Evolutionary conservation across 148 eudicot genomes (phyloP).

Genomic region (Simmondsia chinensis): DNA sequence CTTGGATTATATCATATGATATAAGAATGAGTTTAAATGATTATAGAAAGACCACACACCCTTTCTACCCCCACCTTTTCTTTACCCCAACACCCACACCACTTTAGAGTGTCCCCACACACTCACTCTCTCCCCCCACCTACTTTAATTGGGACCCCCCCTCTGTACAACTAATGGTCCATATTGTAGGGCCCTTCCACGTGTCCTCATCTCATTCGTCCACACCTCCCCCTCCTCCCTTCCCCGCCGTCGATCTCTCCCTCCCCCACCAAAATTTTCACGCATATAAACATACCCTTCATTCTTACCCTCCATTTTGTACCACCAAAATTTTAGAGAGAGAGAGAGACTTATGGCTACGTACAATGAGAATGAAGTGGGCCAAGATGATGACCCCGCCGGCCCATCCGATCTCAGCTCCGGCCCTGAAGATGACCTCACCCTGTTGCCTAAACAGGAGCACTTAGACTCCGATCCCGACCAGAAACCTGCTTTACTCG

Average conservation of each 20-base stretch:
- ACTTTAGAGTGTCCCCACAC: no score
- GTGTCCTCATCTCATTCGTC: not conserved
- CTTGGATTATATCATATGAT: no score
- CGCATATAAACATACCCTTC: conserved; percentile 4
- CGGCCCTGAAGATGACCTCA: conserved; percentile 10
- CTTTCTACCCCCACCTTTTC: no score
- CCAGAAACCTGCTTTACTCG: not conserved
- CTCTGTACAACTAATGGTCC: no score
- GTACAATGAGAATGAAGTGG: conserved; percentile 3
- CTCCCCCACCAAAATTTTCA: not conserved
- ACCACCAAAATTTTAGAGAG: no score
- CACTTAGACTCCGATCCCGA: conserved; percentile 7
- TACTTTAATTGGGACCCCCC: conserved; percentile 1
- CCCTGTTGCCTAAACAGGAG: conserved; percentile 11
- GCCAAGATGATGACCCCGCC: conserved; percentile 12
- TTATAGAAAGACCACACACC: no score
- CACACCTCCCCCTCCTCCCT: not conserved
- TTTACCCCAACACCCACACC: no score
- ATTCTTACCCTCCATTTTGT: conserved; percentile 1
- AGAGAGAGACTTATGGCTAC: no score
- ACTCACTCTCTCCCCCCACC: no score
- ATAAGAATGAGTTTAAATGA: no score
- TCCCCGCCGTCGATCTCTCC: not conserved
- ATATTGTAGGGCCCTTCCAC: no score
- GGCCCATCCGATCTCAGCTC: conserved; percentile 16